These are phyloP conservation scores for Arthrobotrys musiformis DNA, from an alignment of 2,329 filamentous ascomycete species.

Conservation along the genomic window DNA sequence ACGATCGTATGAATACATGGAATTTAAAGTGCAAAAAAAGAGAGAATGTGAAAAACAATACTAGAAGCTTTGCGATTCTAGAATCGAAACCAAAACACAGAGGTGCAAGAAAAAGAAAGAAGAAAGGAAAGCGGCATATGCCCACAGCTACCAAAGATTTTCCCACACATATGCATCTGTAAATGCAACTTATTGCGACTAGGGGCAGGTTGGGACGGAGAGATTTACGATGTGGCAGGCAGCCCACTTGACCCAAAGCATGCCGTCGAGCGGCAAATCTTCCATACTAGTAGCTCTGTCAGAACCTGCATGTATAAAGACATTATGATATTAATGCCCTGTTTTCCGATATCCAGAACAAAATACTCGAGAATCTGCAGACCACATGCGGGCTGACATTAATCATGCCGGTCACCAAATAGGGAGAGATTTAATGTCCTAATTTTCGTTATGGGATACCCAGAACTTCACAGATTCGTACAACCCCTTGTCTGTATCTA, in stretches of 20 bases:
- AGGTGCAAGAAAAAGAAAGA: not conserved
- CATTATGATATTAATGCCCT: not conserved
- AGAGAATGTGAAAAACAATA: not conserved
- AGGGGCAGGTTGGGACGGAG: not conserved
- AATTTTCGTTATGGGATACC: not conserved
- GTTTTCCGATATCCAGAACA: not conserved
- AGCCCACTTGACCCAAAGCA: not conserved
- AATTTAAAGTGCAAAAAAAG: too few relatives aligned
- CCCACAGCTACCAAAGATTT: not conserved
- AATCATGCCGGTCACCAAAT: not conserved
- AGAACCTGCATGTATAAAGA: not conserved
- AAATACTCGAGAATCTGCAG: not conserved
- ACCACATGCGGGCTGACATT: not conserved
- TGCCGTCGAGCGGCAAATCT: not conserved
- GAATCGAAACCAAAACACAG: not conserved
- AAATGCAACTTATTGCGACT: constrained; percentile 14
- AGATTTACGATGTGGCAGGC: constrained; percentile 13
- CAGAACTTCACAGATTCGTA: not conserved
- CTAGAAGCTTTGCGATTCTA: not conserved
- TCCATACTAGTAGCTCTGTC: not conserved
- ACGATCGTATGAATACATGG: too few relatives aligned
- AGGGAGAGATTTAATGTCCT: not conserved
- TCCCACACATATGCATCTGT: not conserved
- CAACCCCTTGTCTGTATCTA: not conserved
- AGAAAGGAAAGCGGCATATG: not conserved